A percentile compares a stretch with the other conserved stretches of the same genome.
These are phyloP conservation scores for Xerocomus minutiporus DNA, from an alignment of 1,284 basidiomycete species.

Conservation along the genomic window DNA sequence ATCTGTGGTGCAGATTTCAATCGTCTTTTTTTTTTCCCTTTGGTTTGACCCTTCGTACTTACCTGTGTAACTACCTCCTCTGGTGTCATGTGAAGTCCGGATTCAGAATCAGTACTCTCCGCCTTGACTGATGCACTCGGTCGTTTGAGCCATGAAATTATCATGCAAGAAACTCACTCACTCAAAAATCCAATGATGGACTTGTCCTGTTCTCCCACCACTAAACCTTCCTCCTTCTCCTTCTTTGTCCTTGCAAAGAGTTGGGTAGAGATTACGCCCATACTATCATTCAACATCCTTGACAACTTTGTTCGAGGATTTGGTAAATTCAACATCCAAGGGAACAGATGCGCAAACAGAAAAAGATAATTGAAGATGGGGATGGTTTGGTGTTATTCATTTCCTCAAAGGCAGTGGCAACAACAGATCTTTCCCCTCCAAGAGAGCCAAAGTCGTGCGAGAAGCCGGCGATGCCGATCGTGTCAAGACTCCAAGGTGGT, in stretches of 20 bases:
- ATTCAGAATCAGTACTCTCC: constrained; percentile 35
- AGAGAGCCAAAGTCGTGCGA: constrained; percentile 55
- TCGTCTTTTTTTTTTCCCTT: background rate
- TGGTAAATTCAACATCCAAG: constrained; percentile 43
- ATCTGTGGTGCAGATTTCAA: constrained; percentile 3
- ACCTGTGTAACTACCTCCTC: constrained; percentile 64
- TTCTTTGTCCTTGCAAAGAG: constrained; percentile 42
- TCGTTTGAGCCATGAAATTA: background rate
- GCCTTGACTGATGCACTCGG: constrained; percentile 43
- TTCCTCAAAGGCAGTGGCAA: constrained; percentile 44
- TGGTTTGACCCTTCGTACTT: background rate
- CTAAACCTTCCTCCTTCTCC: constrained; percentile 34
- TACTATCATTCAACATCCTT: constrained; percentile 35
- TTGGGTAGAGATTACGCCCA: constrained; percentile 43
- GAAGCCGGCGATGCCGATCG: constrained; percentile 56
- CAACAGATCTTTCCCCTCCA: constrained; percentile 42
- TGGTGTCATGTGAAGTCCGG: constrained; percentile 18
- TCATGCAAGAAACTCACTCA: constrained; percentile 26
- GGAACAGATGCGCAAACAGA: constrained; percentile 42
- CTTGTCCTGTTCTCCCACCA: constrained; percentile 35
- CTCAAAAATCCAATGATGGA: constrained; percentile 53
- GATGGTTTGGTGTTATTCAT: constrained; percentile 33
- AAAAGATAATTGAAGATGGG: constrained; percentile 34
- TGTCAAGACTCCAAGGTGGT: constrained; percentile 42
- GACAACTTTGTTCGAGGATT: constrained; percentile 36